These are phyloP conservation scores for Trametes gibbosa DNA, from an alignment of 768 basidiomycete species.

Conservation along the genomic window DNA sequence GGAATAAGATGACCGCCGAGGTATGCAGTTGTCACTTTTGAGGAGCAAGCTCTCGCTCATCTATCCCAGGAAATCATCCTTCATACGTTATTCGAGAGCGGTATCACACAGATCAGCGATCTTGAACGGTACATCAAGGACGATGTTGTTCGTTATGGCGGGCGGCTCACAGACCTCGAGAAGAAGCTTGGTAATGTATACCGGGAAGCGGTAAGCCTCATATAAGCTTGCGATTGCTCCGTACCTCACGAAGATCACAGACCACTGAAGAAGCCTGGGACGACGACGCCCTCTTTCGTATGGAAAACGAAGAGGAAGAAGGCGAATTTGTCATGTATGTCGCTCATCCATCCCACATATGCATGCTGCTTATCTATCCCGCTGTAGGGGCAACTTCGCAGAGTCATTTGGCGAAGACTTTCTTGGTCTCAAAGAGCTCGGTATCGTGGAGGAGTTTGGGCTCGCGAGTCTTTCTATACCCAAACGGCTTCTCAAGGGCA, in stretches of 20 bases:
- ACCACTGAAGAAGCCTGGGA: conserved; percentile 50
- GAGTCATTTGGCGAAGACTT: conserved; percentile 91
- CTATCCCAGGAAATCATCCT: conserved; percentile 79
- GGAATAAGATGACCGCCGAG: conserved; percentile 78
- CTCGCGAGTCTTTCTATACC: conserved; percentile 77
- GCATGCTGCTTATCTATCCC: not conserved
- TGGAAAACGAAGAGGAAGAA: conserved; percentile 61
- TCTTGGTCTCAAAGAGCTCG: conserved; percentile 82
- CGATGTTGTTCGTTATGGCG: conserved; percentile 81
- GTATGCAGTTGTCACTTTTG: conserved; percentile 39
- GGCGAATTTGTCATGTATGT: conserved; percentile 64
- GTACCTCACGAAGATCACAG: conserved; percentile 22
- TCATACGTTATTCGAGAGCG: conserved; percentile 88
- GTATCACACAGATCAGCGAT: conserved; percentile 70
- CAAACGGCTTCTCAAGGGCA: conserved; percentile 68
- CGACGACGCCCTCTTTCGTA: conserved; percentile 58
- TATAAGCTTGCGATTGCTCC: not conserved
- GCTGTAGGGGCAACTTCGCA: conserved; percentile 75
- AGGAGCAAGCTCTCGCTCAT: not conserved
- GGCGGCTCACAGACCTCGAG: conserved; percentile 73
- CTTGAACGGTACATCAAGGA: conserved; percentile 88
- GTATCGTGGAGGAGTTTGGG: conserved; percentile 84
- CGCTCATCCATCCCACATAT: not conserved
- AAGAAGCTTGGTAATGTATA: conserved; percentile 85
- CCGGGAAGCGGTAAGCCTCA: conserved; percentile 62